Evolutionary conservation across 2,329 filamentous ascomycete species (phyloP).

Genomic region (Exophiala spinifera): DNA sequence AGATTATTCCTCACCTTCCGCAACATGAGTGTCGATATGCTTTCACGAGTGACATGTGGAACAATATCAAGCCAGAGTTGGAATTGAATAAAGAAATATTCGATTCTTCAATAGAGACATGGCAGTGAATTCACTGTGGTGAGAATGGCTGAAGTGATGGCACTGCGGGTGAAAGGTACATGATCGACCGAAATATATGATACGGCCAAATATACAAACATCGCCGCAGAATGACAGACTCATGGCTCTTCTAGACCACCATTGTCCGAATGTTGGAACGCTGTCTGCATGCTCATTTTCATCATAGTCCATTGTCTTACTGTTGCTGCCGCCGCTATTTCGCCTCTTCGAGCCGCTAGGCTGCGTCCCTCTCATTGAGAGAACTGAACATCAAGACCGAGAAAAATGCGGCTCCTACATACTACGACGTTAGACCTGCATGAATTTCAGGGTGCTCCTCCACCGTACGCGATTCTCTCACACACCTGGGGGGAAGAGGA

Average conservation of each 20-base stretch:
- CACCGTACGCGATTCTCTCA: conserved; percentile 22
- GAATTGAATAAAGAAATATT: background rate
- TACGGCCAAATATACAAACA: too few relatives aligned
- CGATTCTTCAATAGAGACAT: background rate
- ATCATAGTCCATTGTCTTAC: too few relatives aligned
- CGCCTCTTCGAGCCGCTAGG: too few relatives aligned
- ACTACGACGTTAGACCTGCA: background rate
- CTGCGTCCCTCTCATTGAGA: background rate
- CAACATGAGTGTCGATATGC: too few relatives aligned
- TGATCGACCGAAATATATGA: too few relatives aligned
- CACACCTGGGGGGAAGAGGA: conserved; percentile 22
- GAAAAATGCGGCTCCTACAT: background rate
- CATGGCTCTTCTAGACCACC: too few relatives aligned
- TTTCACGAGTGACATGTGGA: background rate
- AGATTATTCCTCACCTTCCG: background rate
- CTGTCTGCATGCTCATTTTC: too few relatives aligned
- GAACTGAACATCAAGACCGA: background rate
- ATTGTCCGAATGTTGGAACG: too few relatives aligned
- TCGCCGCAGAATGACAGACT: too few relatives aligned
- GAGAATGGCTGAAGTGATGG: too few relatives aligned
- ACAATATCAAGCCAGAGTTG: background rate
- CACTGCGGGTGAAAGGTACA: too few relatives aligned
- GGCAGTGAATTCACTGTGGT: background rate
- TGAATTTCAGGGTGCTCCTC: background rate
- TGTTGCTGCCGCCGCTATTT: too few relatives aligned